Evolutionary conservation across 2,329 filamentous ascomycete species (phyloP), one percentile per base, ranked within the genome.

Genomic region (Cryphonectria nitschkei): DNA sequence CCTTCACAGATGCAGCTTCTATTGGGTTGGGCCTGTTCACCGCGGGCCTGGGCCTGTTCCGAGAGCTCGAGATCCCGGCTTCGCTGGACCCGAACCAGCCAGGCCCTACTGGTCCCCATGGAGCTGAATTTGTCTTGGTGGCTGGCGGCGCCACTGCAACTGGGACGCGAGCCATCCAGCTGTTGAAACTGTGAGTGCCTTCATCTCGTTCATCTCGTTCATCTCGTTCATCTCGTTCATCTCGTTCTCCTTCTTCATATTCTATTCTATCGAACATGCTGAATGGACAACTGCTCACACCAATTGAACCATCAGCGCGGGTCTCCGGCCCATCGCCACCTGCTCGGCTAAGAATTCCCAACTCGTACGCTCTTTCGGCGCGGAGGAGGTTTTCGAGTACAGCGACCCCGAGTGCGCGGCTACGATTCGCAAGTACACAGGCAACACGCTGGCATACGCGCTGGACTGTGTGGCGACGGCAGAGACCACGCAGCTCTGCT

Each of bases 321-420:
- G 60, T 26, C 37, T 63, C 16, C 60, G 60, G 37, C 66, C 69
- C 13, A 65, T 75, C n/a, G 70, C 74, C 9, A 78, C 77, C 0
- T 76, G 74, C 68, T 79, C 77, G 13, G 72, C 74, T 11, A 65
- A 67, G 29, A 76, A 76, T 72, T 81, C 79, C 64, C 77, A 76
- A 5, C 76, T 84, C 1, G 80, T 80, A 37, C 75, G 76, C 66
- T 71, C 68, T 0, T 80, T 75, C 58, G 84, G 84, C 37, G 83
- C 83, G 0, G 79, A 78, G 16, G 75, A 75, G 19, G 78, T 75
- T 2, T 84, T 83, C 73, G 82, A 85, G 76, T 84, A 78, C 69
- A 65, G 65, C 43, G 69, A 8, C 39, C 50, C 37, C 16, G 73
- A 69, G 58, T 72, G 70, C 37, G 72, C 60, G 22, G 70, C 70